Evolutionary conservation across 768 basidiomycete genomes (phyloP).

Genomic region (Lepiota venenata): DNA sequence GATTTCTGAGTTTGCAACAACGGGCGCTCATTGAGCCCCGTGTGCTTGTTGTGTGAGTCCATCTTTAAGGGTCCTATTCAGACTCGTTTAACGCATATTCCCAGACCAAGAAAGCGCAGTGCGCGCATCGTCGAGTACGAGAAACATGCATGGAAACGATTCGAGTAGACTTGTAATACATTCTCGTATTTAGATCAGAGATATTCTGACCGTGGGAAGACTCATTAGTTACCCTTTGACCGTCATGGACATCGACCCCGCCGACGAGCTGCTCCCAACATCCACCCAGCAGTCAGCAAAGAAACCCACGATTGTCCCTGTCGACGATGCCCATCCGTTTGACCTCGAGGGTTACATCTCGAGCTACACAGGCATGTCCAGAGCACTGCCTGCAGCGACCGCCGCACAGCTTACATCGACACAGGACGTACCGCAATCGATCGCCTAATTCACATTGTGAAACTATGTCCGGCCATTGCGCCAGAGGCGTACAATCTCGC

Average conservation of each 20-base stretch:
- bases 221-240: conserved; percentile 10
- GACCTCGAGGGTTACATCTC: conserved; percentile 81
- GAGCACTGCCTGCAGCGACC: background rate
- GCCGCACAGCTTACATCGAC: background rate
- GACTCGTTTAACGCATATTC: background rate
- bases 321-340: conserved; percentile 83
- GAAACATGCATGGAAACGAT: conserved; percentile 78
- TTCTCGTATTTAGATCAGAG: conserved; percentile 1
- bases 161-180: conserved; percentile 36
- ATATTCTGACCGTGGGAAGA: conserved; percentile 10
- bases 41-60: conserved; percentile 64
- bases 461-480: conserved; percentile 63
- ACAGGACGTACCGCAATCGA: conserved; percentile 76
- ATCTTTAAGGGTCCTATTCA: background rate
- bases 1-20: conserved; percentile 85
- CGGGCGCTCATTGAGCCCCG: conserved; percentile 86
- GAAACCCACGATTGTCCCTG: conserved; percentile 33
- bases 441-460: conserved; percentile 67
- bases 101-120: conserved; percentile 51
- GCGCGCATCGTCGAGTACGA: conserved; percentile 63
- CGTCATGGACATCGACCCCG: conserved; percentile 41
- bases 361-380: conserved; percentile 64
- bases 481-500: conserved; percentile 70
- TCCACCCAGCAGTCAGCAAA: conserved; percentile 19
- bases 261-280: conserved; percentile 27